Percentiles rank a stretch among this genome's conserved stretches.
These are phyloP conservation scores for Ganoderma meredithae DNA, from an alignment of 1,284 basidiomycete species.

Conservation along the genomic window DNA sequence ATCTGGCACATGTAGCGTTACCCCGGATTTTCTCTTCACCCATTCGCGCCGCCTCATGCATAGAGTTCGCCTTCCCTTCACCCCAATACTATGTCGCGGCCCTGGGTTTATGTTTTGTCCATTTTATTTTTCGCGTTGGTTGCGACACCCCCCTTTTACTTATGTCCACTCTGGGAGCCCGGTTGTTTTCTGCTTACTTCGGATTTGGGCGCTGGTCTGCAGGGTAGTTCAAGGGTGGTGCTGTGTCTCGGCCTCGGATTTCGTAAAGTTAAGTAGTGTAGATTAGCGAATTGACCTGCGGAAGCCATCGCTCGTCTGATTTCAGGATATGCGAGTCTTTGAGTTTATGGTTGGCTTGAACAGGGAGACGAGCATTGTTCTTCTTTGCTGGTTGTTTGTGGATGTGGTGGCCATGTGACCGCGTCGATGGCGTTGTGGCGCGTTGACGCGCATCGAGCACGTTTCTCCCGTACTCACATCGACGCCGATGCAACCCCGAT, in stretches of 20 bases:
- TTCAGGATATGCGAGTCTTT: neutral
- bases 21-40: neutral
- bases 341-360: too few species aligned
- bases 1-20: slow-evolving; percentile 14
- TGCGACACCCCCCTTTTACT: slow-evolving; percentile 4
- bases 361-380: too few species aligned
- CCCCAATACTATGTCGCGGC: neutral
- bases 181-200: neutral
- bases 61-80: neutral
- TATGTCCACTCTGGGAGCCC: neutral
- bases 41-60: neutral
- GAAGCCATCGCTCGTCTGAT: neutral
- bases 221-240: neutral
- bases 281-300: neutral
- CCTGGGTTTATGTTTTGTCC: slow-evolving; percentile 6
- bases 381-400: neutral
- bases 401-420: neutral
- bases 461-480: slow-evolving; percentile 10
- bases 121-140: slow-evolving; percentile 1
- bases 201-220: neutral
- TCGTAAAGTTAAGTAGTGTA: neutral
- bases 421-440: neutral
- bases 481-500: neutral
- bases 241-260: neutral
- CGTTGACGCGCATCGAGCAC: slow-evolving; percentile 16